Evolutionary conservation across 129 eudicot genomes (phyloP), one percentile per base, ranked within the genome.

Genomic region (Centaurea solstitialis): DNA sequence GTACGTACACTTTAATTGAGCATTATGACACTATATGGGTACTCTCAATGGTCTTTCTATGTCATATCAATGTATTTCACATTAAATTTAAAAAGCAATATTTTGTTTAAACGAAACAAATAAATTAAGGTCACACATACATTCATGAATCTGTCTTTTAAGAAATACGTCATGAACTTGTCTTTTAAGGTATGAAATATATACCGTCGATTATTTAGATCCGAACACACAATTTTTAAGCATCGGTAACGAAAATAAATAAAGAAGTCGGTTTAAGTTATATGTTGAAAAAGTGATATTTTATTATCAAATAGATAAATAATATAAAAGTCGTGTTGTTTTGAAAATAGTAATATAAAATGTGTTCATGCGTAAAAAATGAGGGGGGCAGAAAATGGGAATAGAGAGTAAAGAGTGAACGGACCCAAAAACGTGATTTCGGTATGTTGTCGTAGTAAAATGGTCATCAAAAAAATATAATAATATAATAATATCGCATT

Each of bases 351-450:
- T 53, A 68, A 68, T 68, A 72, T 24, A 17, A 76, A 68, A 47
- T 50, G 45, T 26, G 77, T 22, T 82, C 47, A 75, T 71, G 77
- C 81, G 76, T 59, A 66, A 69, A 76, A 74, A 70, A 53, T 68
- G 72, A 75, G 59, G 73, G 62, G 65, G 68, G 39, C 37, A 72
- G 74, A 83, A 83, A 72, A 15, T 37, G 85, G 80, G 64, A 77
- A 78, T 40, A 72, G 81, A 71, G 57, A 62, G 69, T 45, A 81
- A 74, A 73, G 79, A 73, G 64, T 39, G 35, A 41, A 45, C 30
- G 71, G 74, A 77, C 86, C 79, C 77, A 70, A 77, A 77, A 83
- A 78, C 86, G 79, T 77, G 86, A 77, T 83, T 78, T 77, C 70
- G 70, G 84, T 74, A 33, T 10, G 74, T 65, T 81, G 84, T 81